These are phyloP conservation scores for Thelonectria blattea DNA, from an alignment of 2,329 filamentous ascomycete species.

Conservation along the genomic window DNA sequence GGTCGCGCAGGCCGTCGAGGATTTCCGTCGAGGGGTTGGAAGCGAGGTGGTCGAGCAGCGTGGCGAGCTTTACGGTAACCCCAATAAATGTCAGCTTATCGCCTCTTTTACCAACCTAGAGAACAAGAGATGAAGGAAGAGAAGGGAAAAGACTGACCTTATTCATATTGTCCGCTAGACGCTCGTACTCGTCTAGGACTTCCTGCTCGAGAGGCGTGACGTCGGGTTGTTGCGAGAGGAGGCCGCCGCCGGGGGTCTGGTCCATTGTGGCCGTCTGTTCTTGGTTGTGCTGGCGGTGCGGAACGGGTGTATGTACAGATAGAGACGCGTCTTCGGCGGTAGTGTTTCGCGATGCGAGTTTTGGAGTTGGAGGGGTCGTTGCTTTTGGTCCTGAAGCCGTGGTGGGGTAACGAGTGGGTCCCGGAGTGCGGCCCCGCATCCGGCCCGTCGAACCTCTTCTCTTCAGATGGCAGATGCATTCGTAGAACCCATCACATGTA, in stretches of 20 bases:
- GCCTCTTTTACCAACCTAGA: neutral
- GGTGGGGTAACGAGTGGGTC: too few relatives aligned
- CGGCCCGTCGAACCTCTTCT: neutral
- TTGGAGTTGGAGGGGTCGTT: slow-evolving; percentile 12
- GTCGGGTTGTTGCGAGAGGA: slow-evolving; percentile 55
- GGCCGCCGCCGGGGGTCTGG: slow-evolving; percentile 29
- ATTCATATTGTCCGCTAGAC: slow-evolving; percentile 88
- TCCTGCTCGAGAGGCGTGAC: slow-evolving; percentile 88
- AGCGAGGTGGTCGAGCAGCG: slow-evolving; percentile 67
- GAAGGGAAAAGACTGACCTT: slow-evolving; percentile 63
- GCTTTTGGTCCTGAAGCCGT: neutral
- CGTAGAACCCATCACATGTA: too few relatives aligned
- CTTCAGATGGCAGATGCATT: too few relatives aligned
- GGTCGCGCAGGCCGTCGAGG: slow-evolving; percentile 81
- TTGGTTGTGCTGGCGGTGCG: neutral
- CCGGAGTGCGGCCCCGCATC: slow-evolving; percentile 6
- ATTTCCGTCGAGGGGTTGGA: slow-evolving; percentile 79
- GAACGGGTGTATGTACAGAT: neutral
- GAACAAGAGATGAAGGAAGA: neutral
- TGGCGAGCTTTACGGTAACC: slow-evolving; percentile 57
- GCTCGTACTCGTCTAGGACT: slow-evolving; percentile 91
- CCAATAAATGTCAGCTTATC: neutral
- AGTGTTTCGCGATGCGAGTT: neutral
- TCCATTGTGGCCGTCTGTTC: slow-evolving; percentile 30
- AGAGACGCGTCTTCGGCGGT: slow-evolving; percentile 4